A percentile compares a stretch with the other conserved stretches of the same genome.
Evolutionary conservation across 139 green algal genomes (phyloP).

Genomic region (Closterium sp.): DNA sequence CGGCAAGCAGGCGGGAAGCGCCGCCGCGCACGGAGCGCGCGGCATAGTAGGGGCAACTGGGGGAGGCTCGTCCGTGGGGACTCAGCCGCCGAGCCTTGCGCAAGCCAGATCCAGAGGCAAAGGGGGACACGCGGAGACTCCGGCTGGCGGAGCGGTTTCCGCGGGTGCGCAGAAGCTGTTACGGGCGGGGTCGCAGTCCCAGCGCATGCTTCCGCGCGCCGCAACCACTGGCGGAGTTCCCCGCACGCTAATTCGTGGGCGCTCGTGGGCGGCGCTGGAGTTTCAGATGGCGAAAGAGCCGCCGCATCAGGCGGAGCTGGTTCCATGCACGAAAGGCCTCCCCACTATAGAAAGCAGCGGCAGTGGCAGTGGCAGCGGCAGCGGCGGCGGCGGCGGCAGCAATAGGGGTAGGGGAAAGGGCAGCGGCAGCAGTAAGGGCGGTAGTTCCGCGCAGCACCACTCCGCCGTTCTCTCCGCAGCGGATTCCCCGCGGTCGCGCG

Average conservation of each 20-base stretch:
- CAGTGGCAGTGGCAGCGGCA: background rate
- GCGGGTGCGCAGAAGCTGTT: background rate
- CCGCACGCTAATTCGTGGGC: background rate
- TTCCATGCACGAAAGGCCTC: background rate
- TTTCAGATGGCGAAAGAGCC: background rate
- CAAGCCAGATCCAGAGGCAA: background rate
- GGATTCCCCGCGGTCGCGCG: background rate
- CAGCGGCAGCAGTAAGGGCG: background rate
- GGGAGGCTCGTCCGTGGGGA: background rate
- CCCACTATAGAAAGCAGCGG: background rate
- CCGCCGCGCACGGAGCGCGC: background rate
- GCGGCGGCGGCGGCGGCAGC: background rate
- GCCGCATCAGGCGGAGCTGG: background rate
- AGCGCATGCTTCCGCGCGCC: background rate
- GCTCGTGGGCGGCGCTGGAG: background rate
- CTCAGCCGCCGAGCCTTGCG: background rate
- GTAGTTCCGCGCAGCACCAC: background rate
- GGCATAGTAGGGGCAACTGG: background rate
- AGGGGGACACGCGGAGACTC: background rate
- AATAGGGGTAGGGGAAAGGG: background rate
- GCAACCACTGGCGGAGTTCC: background rate
- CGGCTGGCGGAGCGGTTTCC: background rate
- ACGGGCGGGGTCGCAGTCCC: background rate
- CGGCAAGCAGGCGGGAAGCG: background rate
- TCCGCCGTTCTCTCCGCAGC: background rate